These are phyloP conservation scores for Suillus placidus DNA, from an alignment of 768 basidiomycete species.

Conservation along the genomic window DNA sequence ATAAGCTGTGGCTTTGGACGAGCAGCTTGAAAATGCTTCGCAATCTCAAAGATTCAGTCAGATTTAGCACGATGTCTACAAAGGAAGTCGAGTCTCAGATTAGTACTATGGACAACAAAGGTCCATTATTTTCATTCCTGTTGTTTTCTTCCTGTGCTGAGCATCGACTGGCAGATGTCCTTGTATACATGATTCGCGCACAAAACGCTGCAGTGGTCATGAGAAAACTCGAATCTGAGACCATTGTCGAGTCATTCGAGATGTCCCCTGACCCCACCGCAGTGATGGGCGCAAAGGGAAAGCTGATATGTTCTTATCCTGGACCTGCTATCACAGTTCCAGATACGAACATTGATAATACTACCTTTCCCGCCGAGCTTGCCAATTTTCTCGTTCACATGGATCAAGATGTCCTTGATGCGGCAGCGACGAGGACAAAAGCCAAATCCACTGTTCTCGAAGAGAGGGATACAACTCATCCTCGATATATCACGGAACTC, in stretches of 20 bases:
- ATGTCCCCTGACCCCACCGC: constrained; percentile 37
- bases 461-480: constrained; percentile 40
- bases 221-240: constrained; percentile 29
- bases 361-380: constrained; percentile 38
- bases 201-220: constrained; percentile 54
- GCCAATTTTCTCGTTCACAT: constrained; percentile 40
- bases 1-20: constrained; percentile 30
- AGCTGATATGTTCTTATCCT: constrained; percentile 50
- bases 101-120: constrained; percentile 20
- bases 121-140: not conserved
- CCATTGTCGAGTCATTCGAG: constrained; percentile 50
- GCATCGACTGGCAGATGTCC: constrained; percentile 32
- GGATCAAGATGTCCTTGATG: constrained; percentile 36
- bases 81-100: constrained; percentile 24
- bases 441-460: constrained; percentile 29
- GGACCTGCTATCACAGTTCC: constrained; percentile 45
- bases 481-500: constrained; percentile 52
- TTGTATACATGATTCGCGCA: constrained; percentile 41
- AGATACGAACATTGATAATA: constrained; percentile 28
- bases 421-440: constrained; percentile 38
- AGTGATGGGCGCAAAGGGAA: constrained; percentile 44
- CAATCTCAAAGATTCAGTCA: constrained; percentile 19
- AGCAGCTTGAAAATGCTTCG: constrained; percentile 35
- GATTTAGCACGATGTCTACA: constrained; percentile 12
- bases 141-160: not conserved